Evolutionary conservation across 2,329 filamentous ascomycete species (phyloP), one percentile per base, ranked within the genome.

Genomic region (Claviceps cyperi): DNA sequence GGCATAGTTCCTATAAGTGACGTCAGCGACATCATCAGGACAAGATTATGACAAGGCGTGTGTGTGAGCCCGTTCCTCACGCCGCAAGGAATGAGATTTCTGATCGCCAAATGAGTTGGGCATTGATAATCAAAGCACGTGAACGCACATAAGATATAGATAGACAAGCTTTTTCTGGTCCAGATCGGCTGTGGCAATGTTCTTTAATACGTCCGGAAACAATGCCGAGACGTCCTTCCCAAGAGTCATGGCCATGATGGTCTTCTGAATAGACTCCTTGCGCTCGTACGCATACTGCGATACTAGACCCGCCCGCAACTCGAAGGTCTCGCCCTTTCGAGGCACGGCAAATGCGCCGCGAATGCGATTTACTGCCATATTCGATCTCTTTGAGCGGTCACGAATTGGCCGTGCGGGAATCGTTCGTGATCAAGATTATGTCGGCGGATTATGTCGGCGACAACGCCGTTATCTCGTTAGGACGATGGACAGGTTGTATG

Each of bases 91-190:
- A 17, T n/a, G 13, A 7, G 13, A 1, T 19, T 36, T n/a, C 24
- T 32, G 21, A 28, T 36, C 17, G 32, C 38, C 3, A 19, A 39
- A 28, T 28, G 22, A 36, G 37, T 13, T 43, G 32, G 24, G 9
- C 15, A 38, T 28, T 15, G 28, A 9, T 9, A 8, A 14, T 32
- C 38, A 9, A 13, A 44, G 5, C 24, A 37, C 15, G 44, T 43
- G 28, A 17, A 46, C 14, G 36, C 39, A 94, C 92, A 98, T 98
- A 53, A 98, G 74, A 65, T 98, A 98, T 46, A 98, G 76, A 64
- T 98, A 98, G 17, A 98, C 92, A 57, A 98, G 84, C 75, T 98
- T 98, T 80, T 98, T 98, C 74, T 98, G 92, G 66, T 98, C 92
- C 55, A 98, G 72, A 63, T 98, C 92, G 44, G 71, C 75, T 1